These are phyloP conservation scores for Peniophora sp. DNA, from an alignment of 1,284 basidiomycete genomes.

Conservation along the genomic window DNA sequence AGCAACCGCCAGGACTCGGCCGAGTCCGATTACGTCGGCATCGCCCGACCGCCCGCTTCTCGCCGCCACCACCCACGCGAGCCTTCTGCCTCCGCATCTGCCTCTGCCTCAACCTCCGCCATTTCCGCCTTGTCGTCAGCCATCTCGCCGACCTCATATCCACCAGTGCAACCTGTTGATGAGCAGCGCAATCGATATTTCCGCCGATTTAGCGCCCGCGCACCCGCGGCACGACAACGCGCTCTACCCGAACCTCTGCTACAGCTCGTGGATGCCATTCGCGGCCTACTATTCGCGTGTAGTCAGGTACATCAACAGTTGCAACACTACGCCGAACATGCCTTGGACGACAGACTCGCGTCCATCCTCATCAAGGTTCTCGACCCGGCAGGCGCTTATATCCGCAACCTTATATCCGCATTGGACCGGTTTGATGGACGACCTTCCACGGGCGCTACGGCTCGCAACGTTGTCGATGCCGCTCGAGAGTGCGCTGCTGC, in stretches of 20 bases:
- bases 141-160: background rate
- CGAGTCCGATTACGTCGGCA: slow-evolving; percentile 29
- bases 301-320: slow-evolving; percentile 90
- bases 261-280: slow-evolving; percentile 78
- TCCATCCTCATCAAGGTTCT: slow-evolving; percentile 78
- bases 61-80: slow-evolving; percentile 21
- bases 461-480: slow-evolving; percentile 75
- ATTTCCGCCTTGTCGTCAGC: too few relatives aligned
- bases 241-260: slow-evolving; percentile 70
- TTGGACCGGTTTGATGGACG: slow-evolving; percentile 82
- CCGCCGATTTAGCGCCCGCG: slow-evolving; percentile 75
- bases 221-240: slow-evolving; percentile 57
- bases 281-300: slow-evolving; percentile 88
- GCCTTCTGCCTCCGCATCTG: slow-evolving; percentile 31
- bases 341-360: slow-evolving; percentile 81
- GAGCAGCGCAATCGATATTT: slow-evolving; percentile 92
- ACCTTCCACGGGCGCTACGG: slow-evolving; percentile 58
- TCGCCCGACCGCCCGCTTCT: slow-evolving; percentile 13
- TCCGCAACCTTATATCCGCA: slow-evolving; percentile 80
- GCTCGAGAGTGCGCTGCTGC: slow-evolving; percentile 82
- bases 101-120: slow-evolving; percentile 16
- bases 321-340: slow-evolving; percentile 83
- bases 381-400: slow-evolving; percentile 77
- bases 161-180: slow-evolving; percentile 51
- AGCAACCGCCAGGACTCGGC: slow-evolving; percentile 35